phyloP scores from a whole-genome alignment of 306 rosid species.

The Hippophae gyantsensis region DNA sequence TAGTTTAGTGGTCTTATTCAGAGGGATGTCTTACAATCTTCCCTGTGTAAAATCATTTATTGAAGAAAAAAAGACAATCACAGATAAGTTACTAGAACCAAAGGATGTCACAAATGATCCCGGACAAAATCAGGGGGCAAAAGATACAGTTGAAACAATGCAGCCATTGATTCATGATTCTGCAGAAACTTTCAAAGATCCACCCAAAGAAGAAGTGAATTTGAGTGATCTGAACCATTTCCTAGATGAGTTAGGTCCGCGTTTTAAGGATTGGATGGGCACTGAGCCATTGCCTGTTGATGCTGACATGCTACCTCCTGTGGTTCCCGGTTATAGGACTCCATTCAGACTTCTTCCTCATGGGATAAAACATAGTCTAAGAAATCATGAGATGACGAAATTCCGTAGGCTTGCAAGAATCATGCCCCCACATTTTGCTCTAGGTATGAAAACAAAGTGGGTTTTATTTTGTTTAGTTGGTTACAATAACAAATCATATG shows the following conservation, averaged over 20 bases:
- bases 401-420: conserved; percentile 69
- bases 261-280: conserved; percentile 83
- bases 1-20: conserved; percentile 66
- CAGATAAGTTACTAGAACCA: conserved; percentile 10
- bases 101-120: conserved; percentile 19
- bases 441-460: conserved; percentile 45
- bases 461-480: conserved; percentile 12
- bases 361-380: conserved; percentile 46
- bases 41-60: conserved; percentile 50
- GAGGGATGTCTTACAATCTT: conserved; percentile 74
- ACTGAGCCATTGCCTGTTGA: conserved; percentile 85
- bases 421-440: conserved; percentile 84
- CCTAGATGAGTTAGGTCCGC: conserved; percentile 84
- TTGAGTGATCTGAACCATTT: conserved; percentile 52
- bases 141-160: conserved; percentile 22
- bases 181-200: conserved; percentile 38
- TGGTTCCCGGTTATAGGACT: conserved; percentile 56
- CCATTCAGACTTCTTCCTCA: conserved; percentile 79
- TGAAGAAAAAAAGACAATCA: conserved; percentile 21
- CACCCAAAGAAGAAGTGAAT: conserved; percentile 49
- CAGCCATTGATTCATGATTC: conserved; percentile 23
- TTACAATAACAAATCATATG: not conserved
- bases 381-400: conserved; percentile 52
- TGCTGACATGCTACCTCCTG: conserved; percentile 70
- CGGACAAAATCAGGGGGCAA: conserved; percentile 4